Base-by-base conservation (phyloP, 1,284 basidiomycete genomes). In the Leccinum variabile region DNA sequence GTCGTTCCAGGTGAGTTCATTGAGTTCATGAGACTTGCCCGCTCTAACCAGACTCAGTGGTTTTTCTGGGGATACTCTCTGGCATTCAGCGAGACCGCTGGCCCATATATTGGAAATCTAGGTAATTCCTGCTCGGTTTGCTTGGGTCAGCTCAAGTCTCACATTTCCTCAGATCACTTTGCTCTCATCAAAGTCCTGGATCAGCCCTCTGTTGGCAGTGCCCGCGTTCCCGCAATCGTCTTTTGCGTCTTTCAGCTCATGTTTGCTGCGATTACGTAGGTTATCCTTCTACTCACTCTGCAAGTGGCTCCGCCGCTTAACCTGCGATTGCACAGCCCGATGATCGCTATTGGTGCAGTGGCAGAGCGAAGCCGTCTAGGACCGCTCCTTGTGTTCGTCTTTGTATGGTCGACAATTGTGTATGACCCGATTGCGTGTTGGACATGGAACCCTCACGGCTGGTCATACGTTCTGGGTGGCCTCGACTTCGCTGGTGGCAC, bases 401-500 rank as follows among this genome's bases (percentile, higher is more conserved):
- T 98, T 76, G 74, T 89, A 63, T 99, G 97, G 95, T 82, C 90
- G 11, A 98, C 96, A 3, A 77, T 98, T 65, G 95, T 97, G 37
- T 98, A 98, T 78, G 91, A 94, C 72, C 93, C 94, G 8, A 91
- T 96, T 69, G 94, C 94, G 0, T 92, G 89, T 79, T 97, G 95
- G 95, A 95, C 95, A 0, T 98, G 96, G 95, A 95, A 94, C 76
- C 65, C 85, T 52, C 86, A 88, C 62, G 96, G 96, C 28, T 98
- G 96, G 96, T 88, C 88, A 1, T 87, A 81, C 74, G 68, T 82
- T 30, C 78, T 94, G 57, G 94, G 94, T 9, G 92, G 90, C 49
- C 89, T 95, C 67, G 94, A 96, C 76, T 96, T 95, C 67, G 95
- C 96, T n/a, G 96, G 96, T 55, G 96, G 96, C 66, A 95, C 94